A percentile compares a stretch with the other conserved stretches of the same genome.
Evolutionary conservation across 768 basidiomycete species (phyloP).

Genomic region (Fibroporia radiculosa): DNA sequence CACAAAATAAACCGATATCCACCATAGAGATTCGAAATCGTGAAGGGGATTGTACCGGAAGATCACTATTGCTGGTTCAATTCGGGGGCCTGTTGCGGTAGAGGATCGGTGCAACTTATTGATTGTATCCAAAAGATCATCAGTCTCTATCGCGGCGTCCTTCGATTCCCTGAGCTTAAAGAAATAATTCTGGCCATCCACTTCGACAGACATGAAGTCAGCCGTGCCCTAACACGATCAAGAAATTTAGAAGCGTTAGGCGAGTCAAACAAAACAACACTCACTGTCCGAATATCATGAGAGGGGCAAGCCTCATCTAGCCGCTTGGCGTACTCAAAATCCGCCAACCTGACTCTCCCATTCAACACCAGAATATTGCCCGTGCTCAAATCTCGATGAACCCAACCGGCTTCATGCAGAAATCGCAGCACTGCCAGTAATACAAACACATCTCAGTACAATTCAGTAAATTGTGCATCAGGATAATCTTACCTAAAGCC

Average conservation of each 20-base stretch:
- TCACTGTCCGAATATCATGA: neutral
- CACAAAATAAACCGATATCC: too few species aligned
- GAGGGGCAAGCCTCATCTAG: neutral
- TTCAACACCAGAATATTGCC: slow-evolving; percentile 1
- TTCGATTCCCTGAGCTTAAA: too few species aligned
- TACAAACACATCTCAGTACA: neutral
- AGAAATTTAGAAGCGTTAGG: neutral
- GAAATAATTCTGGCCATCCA: neutral
- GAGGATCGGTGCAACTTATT: too few species aligned
- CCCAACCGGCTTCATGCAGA: slow-evolving; percentile 1
- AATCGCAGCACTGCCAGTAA: neutral
- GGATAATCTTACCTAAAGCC: neutral
- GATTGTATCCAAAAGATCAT: too few species aligned
- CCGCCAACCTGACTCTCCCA: neutral
- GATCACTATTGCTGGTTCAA: too few species aligned
- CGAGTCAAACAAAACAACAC: neutral
- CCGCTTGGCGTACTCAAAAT: slow-evolving; percentile 1
- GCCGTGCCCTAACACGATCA: neutral
- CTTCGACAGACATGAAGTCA: neutral
- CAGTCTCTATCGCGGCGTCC: too few species aligned
- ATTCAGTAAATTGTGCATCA: neutral
- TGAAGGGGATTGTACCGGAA: too few species aligned
- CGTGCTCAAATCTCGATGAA: slow-evolving; percentile 1
- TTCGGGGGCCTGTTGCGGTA: too few species aligned
- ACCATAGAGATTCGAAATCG: too few species aligned